phyloP scores from a whole-genome alignment of 2,329 filamentous ascomycete genomes.

The Akanthomyces dipterigenus region DNA sequence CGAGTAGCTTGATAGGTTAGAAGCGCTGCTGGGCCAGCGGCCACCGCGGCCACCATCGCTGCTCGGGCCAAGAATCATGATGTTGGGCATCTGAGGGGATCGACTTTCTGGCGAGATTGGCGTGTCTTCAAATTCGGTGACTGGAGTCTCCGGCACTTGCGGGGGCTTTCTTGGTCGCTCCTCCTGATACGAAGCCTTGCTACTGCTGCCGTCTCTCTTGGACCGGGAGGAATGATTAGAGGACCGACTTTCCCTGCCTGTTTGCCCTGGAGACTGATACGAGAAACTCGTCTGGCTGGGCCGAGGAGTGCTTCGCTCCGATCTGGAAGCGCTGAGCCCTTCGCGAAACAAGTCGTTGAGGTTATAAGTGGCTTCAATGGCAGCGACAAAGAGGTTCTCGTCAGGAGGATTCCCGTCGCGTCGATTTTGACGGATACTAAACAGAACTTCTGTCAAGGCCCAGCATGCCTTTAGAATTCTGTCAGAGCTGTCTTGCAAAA shows the following conservation, averaged over 20 bases:
- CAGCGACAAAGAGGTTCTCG: constrained; percentile 61
- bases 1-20: constrained; percentile 72
- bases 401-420: constrained; percentile 67
- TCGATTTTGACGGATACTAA: constrained; percentile 77
- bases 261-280: constrained; percentile 38
- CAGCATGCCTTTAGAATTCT: constrained; percentile 80
- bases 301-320: constrained; percentile 77
- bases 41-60: constrained; percentile 53
- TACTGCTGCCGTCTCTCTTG: constrained; percentile 43
- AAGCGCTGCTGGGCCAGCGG: constrained; percentile 76
- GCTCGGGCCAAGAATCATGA: constrained; percentile 73
- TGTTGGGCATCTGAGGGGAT: constrained; percentile 72
- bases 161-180: constrained; percentile 42
- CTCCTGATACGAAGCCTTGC: constrained; percentile 38
- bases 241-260: constrained; percentile 40
- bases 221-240: constrained; percentile 48
- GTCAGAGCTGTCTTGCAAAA: constrained; percentile 74
- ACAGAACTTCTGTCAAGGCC: constrained; percentile 87
- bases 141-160: constrained; percentile 75
- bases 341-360: constrained; percentile 9
- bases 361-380: constrained; percentile 10
- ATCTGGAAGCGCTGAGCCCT: constrained; percentile 63
- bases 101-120: constrained; percentile 75
- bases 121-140: constrained; percentile 91
- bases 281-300: constrained; percentile 73